Base-by-base conservation (phyloP, 202 grass and related monocot genomes). In the Sporobolus alterniflorus region DNA sequence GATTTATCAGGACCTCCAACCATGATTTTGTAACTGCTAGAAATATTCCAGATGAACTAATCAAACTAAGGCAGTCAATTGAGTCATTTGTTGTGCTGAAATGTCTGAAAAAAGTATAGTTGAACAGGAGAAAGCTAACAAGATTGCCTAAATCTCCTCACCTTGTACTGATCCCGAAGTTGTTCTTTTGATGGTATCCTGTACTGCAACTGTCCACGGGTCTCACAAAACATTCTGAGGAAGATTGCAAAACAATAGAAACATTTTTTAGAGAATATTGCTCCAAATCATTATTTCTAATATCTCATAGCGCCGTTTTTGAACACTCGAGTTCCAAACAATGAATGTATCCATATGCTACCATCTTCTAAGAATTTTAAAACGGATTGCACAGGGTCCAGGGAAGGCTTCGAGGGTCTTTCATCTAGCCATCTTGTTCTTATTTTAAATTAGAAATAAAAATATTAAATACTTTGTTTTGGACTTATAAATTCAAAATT, bases 151-250 rank as follows among this genome's bases (percentile, higher is more conserved):
- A 59, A 33, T 14, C 32, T 1, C 30, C 82, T 82, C 44, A 89
- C 88, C 60, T 64, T 0, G 60, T 78, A 90, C 20, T 30, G 57
- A 1, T 18, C 1, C 30, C 2, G 0, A 26, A 89, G 88, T 0
- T 49, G 15, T 0, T 46, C 7, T 43, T 33, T 89, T 0, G n/a
- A 0, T 64, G 74, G 74, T 52, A 67, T 86, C 61, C 63, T 86
- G 73, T 89, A 89, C 77, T 89, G 88, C 65, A 89, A 11, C 77
- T 89, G 88, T 30, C 88, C 82, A 12, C 57, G 77, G 0, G 9
- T 7, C 39, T 85, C 77, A 39, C 88, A 89, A 1, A 82, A 89
- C 31, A 17, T 49, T 33, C 88, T 89, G 72, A 39, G 61, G 12
- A 24, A 5, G 71, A 78, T 42, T 64, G 21, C 65, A n/a, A 65